A percentile compares a stretch with the other conserved stretches of the same genome.
Conservation (phyloP, 1,139 yeast genomes). For the Hansenula lynferdii region DNA sequence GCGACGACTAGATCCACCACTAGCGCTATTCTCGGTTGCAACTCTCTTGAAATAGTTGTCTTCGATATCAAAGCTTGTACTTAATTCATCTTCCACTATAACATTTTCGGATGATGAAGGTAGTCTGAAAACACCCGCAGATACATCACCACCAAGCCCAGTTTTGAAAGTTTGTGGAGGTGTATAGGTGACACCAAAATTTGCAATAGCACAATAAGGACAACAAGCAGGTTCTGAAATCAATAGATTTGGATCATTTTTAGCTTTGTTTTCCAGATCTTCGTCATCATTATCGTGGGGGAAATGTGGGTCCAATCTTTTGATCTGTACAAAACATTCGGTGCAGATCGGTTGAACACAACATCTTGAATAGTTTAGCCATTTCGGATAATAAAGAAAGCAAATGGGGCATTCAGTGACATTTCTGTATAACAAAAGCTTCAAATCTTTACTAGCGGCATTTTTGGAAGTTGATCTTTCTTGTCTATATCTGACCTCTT, state of each 20-base stretch:
- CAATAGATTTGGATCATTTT: constrained; percentile 51
- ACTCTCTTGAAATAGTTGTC: constrained; percentile 19
- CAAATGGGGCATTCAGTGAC: constrained; percentile 92
- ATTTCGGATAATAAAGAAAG: constrained; percentile 77
- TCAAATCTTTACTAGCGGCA: constrained; percentile 38
- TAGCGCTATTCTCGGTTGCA: background rate
- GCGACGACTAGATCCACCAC: background rate
- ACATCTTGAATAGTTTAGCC: constrained; percentile 80
- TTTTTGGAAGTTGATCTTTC: constrained; percentile 28
- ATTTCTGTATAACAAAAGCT: constrained; percentile 51
- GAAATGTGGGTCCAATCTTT: constrained; percentile 90
- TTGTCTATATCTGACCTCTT: constrained; percentile 43
- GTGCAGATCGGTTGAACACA: constrained; percentile 93
- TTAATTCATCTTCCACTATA: constrained; percentile 20
- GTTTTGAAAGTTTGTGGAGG: constrained; percentile 52
- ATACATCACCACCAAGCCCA: constrained; percentile 44
- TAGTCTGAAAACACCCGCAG: constrained; percentile 33
- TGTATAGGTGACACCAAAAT: constrained; percentile 78
- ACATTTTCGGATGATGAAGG: constrained; percentile 11
- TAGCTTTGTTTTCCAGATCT: constrained; percentile 26
- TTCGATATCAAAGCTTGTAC: constrained; percentile 17
- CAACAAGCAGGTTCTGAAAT: constrained; percentile 88
- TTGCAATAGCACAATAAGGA: constrained; percentile 88
- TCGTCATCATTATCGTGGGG: constrained; percentile 63
- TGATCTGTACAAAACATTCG: constrained; percentile 95